Percentiles rank a stretch among this genome's conserved stretches.
These are phyloP conservation scores for Brettanomyces naardenensis DNA, from an alignment of 805 yeast genomes.

Conservation along the genomic window DNA sequence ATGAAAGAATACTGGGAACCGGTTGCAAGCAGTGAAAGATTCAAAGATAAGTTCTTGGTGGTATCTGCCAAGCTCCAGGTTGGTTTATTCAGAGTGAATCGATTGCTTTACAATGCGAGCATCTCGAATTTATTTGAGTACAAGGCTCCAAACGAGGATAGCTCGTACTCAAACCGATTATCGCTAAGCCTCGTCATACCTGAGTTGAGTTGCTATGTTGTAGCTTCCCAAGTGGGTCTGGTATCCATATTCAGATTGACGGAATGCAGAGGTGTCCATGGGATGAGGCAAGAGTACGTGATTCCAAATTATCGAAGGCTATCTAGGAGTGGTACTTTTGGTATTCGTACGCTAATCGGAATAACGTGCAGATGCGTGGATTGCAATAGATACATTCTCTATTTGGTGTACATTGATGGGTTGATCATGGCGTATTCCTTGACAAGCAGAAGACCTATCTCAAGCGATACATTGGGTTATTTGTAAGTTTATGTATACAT, in stretches of 20 bases:
- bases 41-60: conserved; percentile 27
- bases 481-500: no score
- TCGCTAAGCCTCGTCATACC: conserved; percentile 28
- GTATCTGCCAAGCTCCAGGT: conserved; percentile 37
- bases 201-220: conserved; percentile 31
- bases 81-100: conserved; percentile 37
- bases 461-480: not conserved
- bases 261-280: conserved; percentile 31
- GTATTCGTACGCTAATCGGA: conserved; percentile 1
- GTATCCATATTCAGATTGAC: conserved; percentile 35
- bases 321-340: not conserved
- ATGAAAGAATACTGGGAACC: conserved; percentile 24
- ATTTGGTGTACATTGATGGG: conserved; percentile 21
- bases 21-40: conserved; percentile 11
- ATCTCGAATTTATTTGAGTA: conserved; percentile 32
- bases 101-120: conserved; percentile 40
- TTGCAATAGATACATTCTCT: conserved; percentile 10
- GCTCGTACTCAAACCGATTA: conserved; percentile 20
- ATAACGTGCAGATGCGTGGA: conserved; percentile 10
- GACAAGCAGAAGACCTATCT: not conserved
- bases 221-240: conserved; percentile 37
- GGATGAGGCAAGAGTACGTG: conserved; percentile 36
- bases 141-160: conserved; percentile 30
- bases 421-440: conserved; percentile 18
- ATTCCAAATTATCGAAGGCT: conserved; percentile 21